Base-by-base conservation (phyloP, 2,329 filamentous ascomycete species). In the Coleophoma crateriformis region DNA sequence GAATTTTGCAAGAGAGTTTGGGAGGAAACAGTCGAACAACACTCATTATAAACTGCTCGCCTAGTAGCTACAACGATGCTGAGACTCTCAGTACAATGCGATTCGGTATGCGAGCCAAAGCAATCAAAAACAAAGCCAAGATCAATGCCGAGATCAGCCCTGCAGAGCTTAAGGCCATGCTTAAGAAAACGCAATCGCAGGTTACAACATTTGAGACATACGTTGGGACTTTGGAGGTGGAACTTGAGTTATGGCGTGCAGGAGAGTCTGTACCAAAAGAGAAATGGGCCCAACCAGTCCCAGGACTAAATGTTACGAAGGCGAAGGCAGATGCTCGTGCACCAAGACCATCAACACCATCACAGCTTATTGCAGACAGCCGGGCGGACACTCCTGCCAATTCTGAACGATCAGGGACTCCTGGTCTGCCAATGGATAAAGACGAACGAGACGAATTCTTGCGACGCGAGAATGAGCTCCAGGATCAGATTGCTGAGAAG, bases 61-160 rank as follows among this genome's bases (percentile, higher is more conserved):
- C 94, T 2, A 95, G 89, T 72, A 96, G 90, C 66, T 97, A 97
- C 75, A 97, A 99, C 75, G 92, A 96, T 71, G 83, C 85, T 48
- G 94, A 99, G 73, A 97, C 94, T 0, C 73, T 97, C 45, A 87
- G 90, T 57, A 99, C 94, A 1, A 73, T 99, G 53, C 83, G 91
- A 42, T 99, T 97, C 66, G 94, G 94, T 75, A 95, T 94, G 71
- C 80, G 94, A 67, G 94, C 94, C 50, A 99, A 99, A 76, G 88
- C 90, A 0, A 99, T 99, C 76, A 96, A 97, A 85, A 97, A 97
- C 77, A 97, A 97, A 79, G 94, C 94, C 70, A 99, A 97, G 85
- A 87, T 99, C 79, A 99, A 99, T 67, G 91, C 92, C 42, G 94
- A 99, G 70, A 81, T 99, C 62, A 97, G 92, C 63, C 94, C 94